Base-by-base conservation (phyloP, 805 yeast species). In the Saccharomyces mikatae region DNA sequence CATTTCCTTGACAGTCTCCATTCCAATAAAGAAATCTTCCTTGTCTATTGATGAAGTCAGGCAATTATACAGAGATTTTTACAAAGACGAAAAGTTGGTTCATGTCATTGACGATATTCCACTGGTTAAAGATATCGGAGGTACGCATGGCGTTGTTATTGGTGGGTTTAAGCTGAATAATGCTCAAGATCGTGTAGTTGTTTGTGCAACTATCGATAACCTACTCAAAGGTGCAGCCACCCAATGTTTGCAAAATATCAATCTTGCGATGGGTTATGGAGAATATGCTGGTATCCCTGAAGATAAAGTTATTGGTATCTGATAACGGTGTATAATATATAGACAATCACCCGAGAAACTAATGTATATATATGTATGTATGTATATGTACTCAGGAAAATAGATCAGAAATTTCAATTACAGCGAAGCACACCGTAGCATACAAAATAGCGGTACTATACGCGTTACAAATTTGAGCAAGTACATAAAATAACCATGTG, bases 171-270 rank as follows among this genome's bases (percentile, higher is more conserved):
- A 95, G 24, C 96, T 95, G 49, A 91, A 87, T 69, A 82, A 91
- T 26, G 83, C 83, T 54, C 88, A 87, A 67, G 86, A 89, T 74
- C 83, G 99, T 70, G 95, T 90, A 24, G 98, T 94, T 26, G 77
- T 94, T 52, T 94, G 92, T 53, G 96, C 97, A 24, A 90, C 97
- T 4, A 92, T 94, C 63, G 99, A 94, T 69, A 94, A 94, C 71
- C 77, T 94, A 67, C 80, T 94, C 68, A 94, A 94, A 77, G 99
- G 99, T 61, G 99, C 99, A 47, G 96, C 97, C 48, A 94, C 99
- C 17, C 99, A 94, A 75, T 92, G 98, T 75, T 72, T 94, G 71
- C 99, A 94, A 74, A 94, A 94, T 76, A 87, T 95, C 71, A 94
- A 94, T 72, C 77, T 94, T 71, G 87, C 89, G 5, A 74, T 87